These are phyloP conservation scores for Geosmithia morbida DNA, from an alignment of 2,329 filamentous ascomycete genomes.

Conservation along the genomic window DNA sequence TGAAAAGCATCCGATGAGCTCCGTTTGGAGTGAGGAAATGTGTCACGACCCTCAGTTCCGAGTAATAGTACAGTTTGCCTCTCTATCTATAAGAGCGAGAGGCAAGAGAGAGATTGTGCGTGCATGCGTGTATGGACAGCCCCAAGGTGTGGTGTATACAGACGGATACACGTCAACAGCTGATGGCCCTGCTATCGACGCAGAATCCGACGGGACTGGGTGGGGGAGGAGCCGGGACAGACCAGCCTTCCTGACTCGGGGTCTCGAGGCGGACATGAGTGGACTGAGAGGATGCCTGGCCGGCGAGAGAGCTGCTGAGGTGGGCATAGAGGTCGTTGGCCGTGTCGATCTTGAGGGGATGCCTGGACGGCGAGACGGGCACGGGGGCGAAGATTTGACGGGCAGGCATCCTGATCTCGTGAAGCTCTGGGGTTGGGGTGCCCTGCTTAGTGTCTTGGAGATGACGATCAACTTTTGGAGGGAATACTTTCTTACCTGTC, in stretches of 20 bases:
- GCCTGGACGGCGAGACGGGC: slow-evolving; percentile 30
- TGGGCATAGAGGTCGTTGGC: slow-evolving; percentile 37
- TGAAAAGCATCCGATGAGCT: neutral
- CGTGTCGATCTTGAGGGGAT: slow-evolving; percentile 27
- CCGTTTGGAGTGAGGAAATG: neutral
- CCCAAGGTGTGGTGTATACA: too few relatives aligned
- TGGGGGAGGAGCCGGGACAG: slow-evolving; percentile 49
- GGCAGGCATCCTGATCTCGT: slow-evolving; percentile 20
- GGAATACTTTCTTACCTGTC: too few relatives aligned
- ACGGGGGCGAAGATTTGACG: slow-evolving; percentile 26
- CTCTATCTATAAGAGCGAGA: too few relatives aligned
- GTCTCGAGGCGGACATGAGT: slow-evolving; percentile 24
- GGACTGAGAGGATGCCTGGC: slow-evolving; percentile 13
- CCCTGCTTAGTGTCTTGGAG: too few relatives aligned
- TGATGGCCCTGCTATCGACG: slow-evolving; percentile 36
- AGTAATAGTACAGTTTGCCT: neutral
- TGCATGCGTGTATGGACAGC: too few relatives aligned
- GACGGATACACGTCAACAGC: neutral
- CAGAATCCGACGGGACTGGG: slow-evolving; percentile 50
- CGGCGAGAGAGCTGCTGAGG: slow-evolving; percentile 34
- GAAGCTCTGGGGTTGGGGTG: too few relatives aligned
- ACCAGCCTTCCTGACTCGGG: slow-evolving; percentile 43
- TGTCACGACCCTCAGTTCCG: too few relatives aligned
- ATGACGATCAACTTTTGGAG: too few relatives aligned
- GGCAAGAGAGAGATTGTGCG: too few relatives aligned